A percentile compares a stretch with the other conserved stretches of the same genome.
These are phyloP conservation scores for Saitozyma sp. DNA, from an alignment of 768 basidiomycete species.

Conservation along the genomic window DNA sequence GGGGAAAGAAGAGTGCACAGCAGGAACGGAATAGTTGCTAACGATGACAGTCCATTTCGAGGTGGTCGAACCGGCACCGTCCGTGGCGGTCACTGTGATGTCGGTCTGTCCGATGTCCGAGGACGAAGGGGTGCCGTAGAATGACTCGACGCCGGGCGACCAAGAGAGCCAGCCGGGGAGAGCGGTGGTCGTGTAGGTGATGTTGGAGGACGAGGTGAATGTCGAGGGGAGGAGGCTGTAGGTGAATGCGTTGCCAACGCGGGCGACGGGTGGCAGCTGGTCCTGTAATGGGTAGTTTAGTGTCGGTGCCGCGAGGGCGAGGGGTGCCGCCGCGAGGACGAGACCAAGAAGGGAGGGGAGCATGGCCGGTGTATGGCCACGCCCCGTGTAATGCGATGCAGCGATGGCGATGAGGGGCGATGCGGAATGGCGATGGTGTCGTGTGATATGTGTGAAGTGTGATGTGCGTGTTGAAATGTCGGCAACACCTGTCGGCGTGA, in stretches of 20 bases:
- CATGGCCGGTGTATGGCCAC: slow-evolving; percentile 17
- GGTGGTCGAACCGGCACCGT: slow-evolving; percentile 53
- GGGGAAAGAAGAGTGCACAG: slow-evolving; percentile 66
- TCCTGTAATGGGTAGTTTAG: slow-evolving; percentile 64
- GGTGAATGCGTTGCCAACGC: slow-evolving; percentile 63
- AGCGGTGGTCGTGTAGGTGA: slow-evolving; percentile 60
- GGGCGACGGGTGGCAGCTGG: slow-evolving; percentile 78
- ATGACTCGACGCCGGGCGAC: slow-evolving; percentile 62
- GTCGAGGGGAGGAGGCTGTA: slow-evolving; percentile 72
- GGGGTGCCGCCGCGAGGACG: slow-evolving; percentile 21
- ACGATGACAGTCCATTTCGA: slow-evolving; percentile 43
- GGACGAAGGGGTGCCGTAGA: slow-evolving; percentile 68
- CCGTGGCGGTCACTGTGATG: slow-evolving; percentile 65
- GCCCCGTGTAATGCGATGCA: not conserved
- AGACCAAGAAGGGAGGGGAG: slow-evolving; percentile 19
- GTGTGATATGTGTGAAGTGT: not conserved
- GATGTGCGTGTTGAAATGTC: not conserved
- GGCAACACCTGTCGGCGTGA: no score
- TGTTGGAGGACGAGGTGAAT: slow-evolving; percentile 66
- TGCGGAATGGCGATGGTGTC: no score
- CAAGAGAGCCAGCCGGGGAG: slow-evolving; percentile 80
- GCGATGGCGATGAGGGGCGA: no score
- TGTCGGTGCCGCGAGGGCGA: slow-evolving; percentile 36
- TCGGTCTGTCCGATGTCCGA: slow-evolving; percentile 65
- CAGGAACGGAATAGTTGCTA: slow-evolving; percentile 57